Evolutionary conservation across 306 rosid species (phyloP), one percentile per base, ranked within the genome.

Genomic region (Malus fusca): DNA sequence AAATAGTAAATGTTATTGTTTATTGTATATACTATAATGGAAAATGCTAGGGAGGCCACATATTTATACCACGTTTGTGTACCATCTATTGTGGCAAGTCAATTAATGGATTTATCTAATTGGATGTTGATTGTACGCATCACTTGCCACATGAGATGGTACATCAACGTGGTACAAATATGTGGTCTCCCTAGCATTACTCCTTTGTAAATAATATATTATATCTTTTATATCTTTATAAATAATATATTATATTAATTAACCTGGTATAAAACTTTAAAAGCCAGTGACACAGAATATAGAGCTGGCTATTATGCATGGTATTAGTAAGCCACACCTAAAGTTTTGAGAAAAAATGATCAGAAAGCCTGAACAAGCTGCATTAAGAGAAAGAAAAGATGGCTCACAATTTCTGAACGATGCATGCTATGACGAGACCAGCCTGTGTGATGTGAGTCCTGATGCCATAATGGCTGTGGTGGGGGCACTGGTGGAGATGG

Each of bases 391-490:
- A 48, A 26, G 2, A 11, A 17, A 62, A 30, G 9, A 64, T 66
- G 59, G 77, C 98, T 90, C 79, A 96, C 99, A 10, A 96, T 87
- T 89, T 96, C 99, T 58, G 99, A 88, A 65, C 99, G 99, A 71
- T 92, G 96, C 90, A 96, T 88, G 88, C 84, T 89, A 85, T 92
- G 99, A 46, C 99, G 97, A 82, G 98, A 82, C 99, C 98, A 92
- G 80, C 97, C 95, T 75, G 93, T 85, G 82, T 92, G 97, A 73
- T 92, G 98, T 64, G 90, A 83, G 85, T 90, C 96, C 80, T 87
- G 98, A 84, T 96, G 98, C 99, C 99, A 96, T 68, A 92, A 77
- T 68, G 99, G 99, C 73, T 92, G 99, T 56, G 99, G 99, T 19
- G 99, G 99, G 80, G 99, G 99, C 33, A 88, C 93, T 1, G 98